Percentiles rank a stretch among this genome's conserved stretches.
Evolutionary conservation across 805 yeast species (phyloP).

Genomic region (Sungouiozyma intestinalis): DNA sequence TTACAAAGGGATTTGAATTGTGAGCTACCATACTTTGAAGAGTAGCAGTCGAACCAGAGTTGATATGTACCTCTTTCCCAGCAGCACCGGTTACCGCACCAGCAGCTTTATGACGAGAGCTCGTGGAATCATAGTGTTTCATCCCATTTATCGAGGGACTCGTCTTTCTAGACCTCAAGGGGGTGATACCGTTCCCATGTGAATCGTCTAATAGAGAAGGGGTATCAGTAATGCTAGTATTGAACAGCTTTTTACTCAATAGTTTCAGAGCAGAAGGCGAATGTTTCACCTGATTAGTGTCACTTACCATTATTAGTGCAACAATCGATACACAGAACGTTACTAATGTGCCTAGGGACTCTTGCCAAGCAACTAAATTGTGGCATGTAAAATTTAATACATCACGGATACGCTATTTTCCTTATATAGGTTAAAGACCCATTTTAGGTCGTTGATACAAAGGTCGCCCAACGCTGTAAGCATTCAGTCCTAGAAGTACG

Average conservation of each 20-base stretch:
- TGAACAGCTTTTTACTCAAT: slow-evolving; percentile 8
- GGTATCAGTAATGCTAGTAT: slow-evolving; percentile 5
- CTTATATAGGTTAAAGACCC: no score
- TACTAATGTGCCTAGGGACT: no score
- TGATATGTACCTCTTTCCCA: slow-evolving; percentile 10
- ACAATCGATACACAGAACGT: no score
- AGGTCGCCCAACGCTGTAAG: no score
- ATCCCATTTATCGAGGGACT: slow-evolving; percentile 1
- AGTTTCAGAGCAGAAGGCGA: slow-evolving; percentile 7
- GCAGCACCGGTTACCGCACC: slow-evolving; percentile 15
- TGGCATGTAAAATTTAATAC: no score
- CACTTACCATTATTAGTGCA: neutral
- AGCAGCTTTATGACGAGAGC: slow-evolving; percentile 14
- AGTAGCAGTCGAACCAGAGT: slow-evolving; percentile 14
- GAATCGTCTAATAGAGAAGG: slow-evolving; percentile 1
- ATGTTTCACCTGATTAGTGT: neutral
- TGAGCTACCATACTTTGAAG: slow-evolving; percentile 21
- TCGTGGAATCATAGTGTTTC: neutral
- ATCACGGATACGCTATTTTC: no score
- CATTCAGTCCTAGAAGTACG: neutral
- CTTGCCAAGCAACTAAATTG: no score
- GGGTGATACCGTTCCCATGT: slow-evolving; percentile 4
- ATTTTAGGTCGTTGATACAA: no score
- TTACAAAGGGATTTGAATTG: slow-evolving; percentile 25
- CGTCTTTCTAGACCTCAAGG: slow-evolving; percentile 6